A percentile compares a stretch with the other conserved stretches of the same genome.
phyloP scores from a whole-genome alignment of 306 rosid genomes.

The Malus sieversii region DNA sequence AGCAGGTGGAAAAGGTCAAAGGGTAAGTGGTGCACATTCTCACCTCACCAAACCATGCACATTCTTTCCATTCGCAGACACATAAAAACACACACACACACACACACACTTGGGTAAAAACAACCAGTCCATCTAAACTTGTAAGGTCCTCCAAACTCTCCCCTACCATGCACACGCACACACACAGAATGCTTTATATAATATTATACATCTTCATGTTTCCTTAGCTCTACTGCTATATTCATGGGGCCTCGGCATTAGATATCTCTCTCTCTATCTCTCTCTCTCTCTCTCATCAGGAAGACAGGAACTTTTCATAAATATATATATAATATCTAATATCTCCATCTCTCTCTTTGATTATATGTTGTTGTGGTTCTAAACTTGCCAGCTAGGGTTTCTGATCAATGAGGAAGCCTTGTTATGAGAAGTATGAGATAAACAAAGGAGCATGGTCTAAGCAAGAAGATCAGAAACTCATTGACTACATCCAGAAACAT shows the following conservation, averaged over 20 bases:
- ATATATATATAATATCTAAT: no score
- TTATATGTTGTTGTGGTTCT: not conserved
- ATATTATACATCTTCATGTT: not conserved
- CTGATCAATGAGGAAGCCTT: conserved; percentile 21
- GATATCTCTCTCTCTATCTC: not conserved
- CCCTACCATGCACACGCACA: not conserved
- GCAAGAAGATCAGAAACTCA: conserved; percentile 46
- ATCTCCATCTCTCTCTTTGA: no score
- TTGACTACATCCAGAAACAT: conserved; percentile 25
- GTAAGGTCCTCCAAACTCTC: not conserved
- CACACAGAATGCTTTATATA: not conserved
- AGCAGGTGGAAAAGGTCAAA: not conserved
- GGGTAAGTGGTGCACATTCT: conserved; percentile 4
- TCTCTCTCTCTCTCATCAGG: not conserved
- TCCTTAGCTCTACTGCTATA: not conserved
- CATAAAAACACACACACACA: no score
- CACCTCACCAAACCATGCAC: conserved; percentile 4
- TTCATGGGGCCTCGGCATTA: not conserved
- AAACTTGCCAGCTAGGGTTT: not conserved
- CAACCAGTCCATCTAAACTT: conserved; percentile 1
- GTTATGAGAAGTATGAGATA: conserved; percentile 22
- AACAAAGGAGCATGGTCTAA: conserved; percentile 39
- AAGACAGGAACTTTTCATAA: not conserved
- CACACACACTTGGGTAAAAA: not conserved
- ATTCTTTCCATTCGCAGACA: not conserved